A percentile compares a stretch with the other conserved stretches of the same genome.
phyloP scores from a whole-genome alignment of 2,329 filamentous ascomycete species.

The Neurospora crassa region DNA sequence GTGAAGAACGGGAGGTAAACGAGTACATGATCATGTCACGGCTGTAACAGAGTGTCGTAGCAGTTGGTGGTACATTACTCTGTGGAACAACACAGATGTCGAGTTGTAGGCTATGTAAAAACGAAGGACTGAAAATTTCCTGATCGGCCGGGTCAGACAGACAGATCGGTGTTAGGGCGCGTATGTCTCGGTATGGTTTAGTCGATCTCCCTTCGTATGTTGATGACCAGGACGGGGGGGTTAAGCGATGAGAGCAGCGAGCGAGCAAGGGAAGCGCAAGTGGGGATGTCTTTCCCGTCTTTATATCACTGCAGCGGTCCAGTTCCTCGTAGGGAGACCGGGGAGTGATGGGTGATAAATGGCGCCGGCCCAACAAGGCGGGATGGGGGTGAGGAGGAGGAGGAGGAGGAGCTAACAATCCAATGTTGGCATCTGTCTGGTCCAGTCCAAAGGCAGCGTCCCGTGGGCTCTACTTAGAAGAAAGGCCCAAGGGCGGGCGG shows the following conservation, averaged over 20 bases:
- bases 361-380: background rate
- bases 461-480: background rate
- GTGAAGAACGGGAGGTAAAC: background rate
- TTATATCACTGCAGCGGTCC: background rate
- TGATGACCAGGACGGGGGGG: background rate
- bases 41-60: conserved; percentile 15
- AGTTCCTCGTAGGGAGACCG: background rate
- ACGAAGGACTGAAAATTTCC: conserved; percentile 14
- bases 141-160: conserved; percentile 15
- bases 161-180: conserved; percentile 10
- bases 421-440: background rate
- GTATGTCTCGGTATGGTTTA: background rate
- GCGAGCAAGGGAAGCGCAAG: background rate
- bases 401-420: background rate
- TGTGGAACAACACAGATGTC: conserved; percentile 4
- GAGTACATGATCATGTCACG: conserved; percentile 14
- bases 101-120: conserved; percentile 1
- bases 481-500: background rate
- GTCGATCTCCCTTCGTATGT: background rate
- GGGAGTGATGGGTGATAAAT: background rate
- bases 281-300: background rate
- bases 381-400: background rate
- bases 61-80: conserved; percentile 18
- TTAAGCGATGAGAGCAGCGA: background rate
- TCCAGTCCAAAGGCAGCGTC: background rate